Percentiles rank a stretch among this genome's conserved stretches.
Conservation (phyloP, 2,329 filamentous ascomycete species). For the Pseudogymnoascus sp. region DNA sequence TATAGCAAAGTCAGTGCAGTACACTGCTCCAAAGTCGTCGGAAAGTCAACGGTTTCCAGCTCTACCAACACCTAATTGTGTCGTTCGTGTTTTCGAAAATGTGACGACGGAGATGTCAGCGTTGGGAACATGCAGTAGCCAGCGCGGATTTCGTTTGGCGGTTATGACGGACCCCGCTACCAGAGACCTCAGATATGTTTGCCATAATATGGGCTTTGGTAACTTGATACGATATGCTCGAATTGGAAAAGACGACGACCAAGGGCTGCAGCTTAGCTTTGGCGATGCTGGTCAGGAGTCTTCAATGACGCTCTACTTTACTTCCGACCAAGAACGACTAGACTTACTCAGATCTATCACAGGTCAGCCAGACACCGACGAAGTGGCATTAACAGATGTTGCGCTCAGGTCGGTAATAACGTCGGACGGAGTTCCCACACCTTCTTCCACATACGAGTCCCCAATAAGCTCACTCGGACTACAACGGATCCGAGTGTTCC, state of each 20-base stretch:
- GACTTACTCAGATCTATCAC: constrained; percentile 67
- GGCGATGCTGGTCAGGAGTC: constrained; percentile 36
- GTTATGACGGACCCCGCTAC: constrained; percentile 69
- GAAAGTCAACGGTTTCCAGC: constrained; percentile 65
- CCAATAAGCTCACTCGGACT: constrained; percentile 46
- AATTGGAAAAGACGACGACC: constrained; percentile 61
- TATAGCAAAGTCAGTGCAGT: constrained; percentile 66
- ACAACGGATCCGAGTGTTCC: constrained; percentile 62
- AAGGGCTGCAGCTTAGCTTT: constrained; percentile 61
- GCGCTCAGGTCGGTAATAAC: background rate
- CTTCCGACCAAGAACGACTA: constrained; percentile 60
- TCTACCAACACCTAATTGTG: constrained; percentile 64
- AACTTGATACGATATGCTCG: constrained; percentile 71
- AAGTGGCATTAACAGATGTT: background rate
- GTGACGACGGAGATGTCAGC: constrained; percentile 61
- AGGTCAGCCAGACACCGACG: constrained; percentile 34
- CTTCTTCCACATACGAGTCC: constrained; percentile 27
- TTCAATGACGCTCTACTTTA: constrained; percentile 68
- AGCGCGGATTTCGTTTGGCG: constrained; percentile 69
- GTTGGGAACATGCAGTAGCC: constrained; percentile 61
- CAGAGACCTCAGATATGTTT: constrained; percentile 68
- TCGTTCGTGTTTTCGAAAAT: constrained; percentile 66
- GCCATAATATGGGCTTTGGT: constrained; percentile 59
- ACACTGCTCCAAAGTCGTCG: constrained; percentile 60
- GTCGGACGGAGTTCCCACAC: background rate